phyloP scores from a whole-genome alignment of 2,329 filamentous ascomycete species.

The Phialophora verrucosa region DNA sequence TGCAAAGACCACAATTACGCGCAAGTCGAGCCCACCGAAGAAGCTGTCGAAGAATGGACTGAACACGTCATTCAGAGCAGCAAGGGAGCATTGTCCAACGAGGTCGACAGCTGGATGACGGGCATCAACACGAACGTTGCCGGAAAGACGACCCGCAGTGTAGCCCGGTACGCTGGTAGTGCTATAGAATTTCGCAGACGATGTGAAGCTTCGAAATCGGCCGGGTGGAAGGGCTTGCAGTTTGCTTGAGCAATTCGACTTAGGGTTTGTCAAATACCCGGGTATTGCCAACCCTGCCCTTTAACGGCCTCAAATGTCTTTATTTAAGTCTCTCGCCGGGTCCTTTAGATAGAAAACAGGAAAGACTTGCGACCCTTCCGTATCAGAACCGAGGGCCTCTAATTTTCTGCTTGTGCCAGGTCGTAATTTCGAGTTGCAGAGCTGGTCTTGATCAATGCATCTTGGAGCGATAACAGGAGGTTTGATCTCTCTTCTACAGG shows the following conservation, averaged over 20 bases:
- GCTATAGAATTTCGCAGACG: constrained; percentile 51
- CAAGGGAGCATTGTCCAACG: constrained; percentile 48
- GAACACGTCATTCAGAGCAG: constrained; percentile 57
- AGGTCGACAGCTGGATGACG: constrained; percentile 61
- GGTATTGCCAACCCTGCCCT: too few species aligned
- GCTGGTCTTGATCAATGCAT: too few species aligned
- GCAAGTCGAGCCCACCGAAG: constrained; percentile 48
- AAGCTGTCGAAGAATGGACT: constrained; percentile 53
- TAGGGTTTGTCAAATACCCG: too few species aligned
- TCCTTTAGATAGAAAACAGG: too few species aligned
- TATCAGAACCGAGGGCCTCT: too few species aligned
- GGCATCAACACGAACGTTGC: constrained; percentile 60
- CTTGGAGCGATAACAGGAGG: too few species aligned
- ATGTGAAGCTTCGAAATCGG: constrained; percentile 3
- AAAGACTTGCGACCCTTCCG: too few species aligned
- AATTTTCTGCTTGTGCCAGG: too few species aligned
- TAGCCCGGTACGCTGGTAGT: constrained; percentile 56
- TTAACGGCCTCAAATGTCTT: too few species aligned
- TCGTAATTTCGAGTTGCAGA: too few species aligned
- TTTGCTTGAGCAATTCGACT: neutral
- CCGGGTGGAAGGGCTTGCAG: neutral
- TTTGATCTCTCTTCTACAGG: too few species aligned
- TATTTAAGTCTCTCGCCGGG: too few species aligned
- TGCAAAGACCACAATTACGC: constrained; percentile 36
- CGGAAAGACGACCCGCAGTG: constrained; percentile 53